Base-by-base conservation (phyloP, 805 yeast species). In the Lipomyces sp. region DNA sequence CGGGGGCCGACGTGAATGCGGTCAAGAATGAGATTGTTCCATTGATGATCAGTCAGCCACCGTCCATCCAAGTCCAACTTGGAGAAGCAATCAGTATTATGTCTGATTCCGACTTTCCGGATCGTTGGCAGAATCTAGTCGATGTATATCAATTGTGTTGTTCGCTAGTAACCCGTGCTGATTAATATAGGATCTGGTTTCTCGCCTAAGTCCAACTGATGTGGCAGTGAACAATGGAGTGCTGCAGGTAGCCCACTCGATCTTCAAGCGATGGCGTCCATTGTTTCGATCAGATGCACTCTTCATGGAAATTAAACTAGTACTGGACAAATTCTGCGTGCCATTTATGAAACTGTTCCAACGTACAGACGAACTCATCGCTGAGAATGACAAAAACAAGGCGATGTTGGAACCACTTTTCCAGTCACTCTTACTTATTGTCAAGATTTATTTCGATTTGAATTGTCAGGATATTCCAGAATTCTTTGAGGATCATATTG, bases 381-480 rank as follows among this genome's bases (percentile, higher is more conserved):
- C 83, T 50, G 75, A 76, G 35, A 82, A 80, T 63, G 50, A 65
- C 10, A 70, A 72, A 4, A 82, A 89, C 75, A 82, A 81, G 63
- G 85, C 85, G 0, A 79, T 82, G 33, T 80, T 92, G 66, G 75
- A 75, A 42, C 80, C 87, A 1, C 81, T 89, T 56, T 85, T 92
- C 72, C 94, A 90, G 39, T 90, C 89, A 64, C 77, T 93, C 72
- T 79, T 89, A 60, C 78, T 92, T 30, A 81, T 93, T 62, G 78
- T 89, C 45, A 94, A 95, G 76, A 85, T 96, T 48, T 96, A 90
- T 78, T 92, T 87, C 76, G 99, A 95, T 77, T 85, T 95, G 74
- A 95, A 95, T 77, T 94, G 98, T 78, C 99, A 96, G 79, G 99
- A 95, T 78, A 89, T 95, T 62, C 99, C 99, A 0, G 99, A 93